A percentile compares a stretch with the other conserved stretches of the same genome.
Evolutionary conservation across 2,329 filamentous ascomycete genomes (phyloP).

Genomic region (Trichoderma aggressivum): DNA sequence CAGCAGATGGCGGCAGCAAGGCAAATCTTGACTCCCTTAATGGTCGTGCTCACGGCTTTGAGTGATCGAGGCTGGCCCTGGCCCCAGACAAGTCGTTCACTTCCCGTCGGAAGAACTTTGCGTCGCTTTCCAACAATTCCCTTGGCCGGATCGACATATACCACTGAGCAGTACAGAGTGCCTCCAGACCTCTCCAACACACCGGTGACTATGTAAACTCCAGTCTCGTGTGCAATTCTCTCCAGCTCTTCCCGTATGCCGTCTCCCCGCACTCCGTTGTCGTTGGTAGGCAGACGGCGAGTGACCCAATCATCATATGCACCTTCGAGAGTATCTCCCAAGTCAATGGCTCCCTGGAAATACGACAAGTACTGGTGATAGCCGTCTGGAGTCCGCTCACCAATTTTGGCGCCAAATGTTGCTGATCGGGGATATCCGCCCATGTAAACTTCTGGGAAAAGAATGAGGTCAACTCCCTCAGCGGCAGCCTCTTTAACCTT

Average conservation of each 20-base stretch:
- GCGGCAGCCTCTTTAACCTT: not conserved
- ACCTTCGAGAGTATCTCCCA: not conserved
- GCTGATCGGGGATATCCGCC: not conserved
- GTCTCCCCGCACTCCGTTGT: not conserved
- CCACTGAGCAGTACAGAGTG: not conserved
- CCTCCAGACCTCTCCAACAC: not conserved
- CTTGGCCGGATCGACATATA: not conserved
- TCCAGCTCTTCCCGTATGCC: not conserved
- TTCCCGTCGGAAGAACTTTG: not conserved
- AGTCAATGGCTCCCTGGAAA: constrained; percentile 1
- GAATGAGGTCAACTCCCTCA: not conserved
- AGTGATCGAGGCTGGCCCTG: not conserved
- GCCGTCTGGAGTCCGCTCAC: not conserved
- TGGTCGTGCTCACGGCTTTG: not conserved
- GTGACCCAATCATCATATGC: not conserved
- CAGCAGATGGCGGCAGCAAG: constrained; percentile 3
- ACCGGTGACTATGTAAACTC: not conserved
- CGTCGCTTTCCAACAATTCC: not conserved
- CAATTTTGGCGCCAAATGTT: constrained; percentile 3
- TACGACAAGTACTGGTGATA: not conserved
- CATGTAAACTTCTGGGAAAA: not conserved
- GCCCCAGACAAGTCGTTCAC: not conserved
- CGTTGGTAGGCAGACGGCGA: not conserved
- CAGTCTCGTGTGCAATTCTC: not conserved
- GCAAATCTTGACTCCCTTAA: not conserved